Evolutionary conservation across 306 rosid species (phyloP).

Genomic region (Glycyrrhiza uralensis): DNA sequence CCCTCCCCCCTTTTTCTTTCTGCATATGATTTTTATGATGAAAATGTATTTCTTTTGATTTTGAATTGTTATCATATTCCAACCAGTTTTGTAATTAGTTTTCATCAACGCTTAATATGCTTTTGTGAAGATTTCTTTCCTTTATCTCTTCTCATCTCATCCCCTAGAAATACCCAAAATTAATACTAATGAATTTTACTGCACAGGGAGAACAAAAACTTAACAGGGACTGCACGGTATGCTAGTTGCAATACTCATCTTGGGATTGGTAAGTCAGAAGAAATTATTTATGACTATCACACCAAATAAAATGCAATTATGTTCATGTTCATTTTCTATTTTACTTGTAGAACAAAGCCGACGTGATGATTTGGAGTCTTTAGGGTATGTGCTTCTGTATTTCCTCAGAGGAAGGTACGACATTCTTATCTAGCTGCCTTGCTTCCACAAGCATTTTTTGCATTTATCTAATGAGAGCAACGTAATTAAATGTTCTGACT

Average conservation of each 20-base stretch:
- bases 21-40: neutral
- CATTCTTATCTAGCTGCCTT: constrained; percentile 20
- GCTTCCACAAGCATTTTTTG: neutral
- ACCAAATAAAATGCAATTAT: too few relatives aligned
- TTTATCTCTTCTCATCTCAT: too few relatives aligned
- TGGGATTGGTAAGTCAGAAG: too few relatives aligned
- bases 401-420: constrained; percentile 92
- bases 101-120: neutral
- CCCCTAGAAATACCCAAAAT: too few relatives aligned
- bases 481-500: constrained; percentile 11
- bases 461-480: neutral
- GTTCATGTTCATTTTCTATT: constrained; percentile 12
- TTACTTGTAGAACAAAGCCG: constrained; percentile 87
- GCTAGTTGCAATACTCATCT: constrained; percentile 98
- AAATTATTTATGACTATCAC: too few relatives aligned
- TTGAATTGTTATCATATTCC: neutral
- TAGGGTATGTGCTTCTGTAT: constrained; percentile 93
- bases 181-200: neutral
- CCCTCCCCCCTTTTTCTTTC: too few relatives aligned
- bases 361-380: constrained; percentile 96
- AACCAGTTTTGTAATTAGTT: neutral
- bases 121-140: too few relatives aligned
- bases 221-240: constrained; percentile 94
- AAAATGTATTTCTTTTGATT: neutral
- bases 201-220: constrained; percentile 79